Conservation (phyloP, 2,329 filamentous ascomycete species). For the Calonectria crousiana region DNA sequence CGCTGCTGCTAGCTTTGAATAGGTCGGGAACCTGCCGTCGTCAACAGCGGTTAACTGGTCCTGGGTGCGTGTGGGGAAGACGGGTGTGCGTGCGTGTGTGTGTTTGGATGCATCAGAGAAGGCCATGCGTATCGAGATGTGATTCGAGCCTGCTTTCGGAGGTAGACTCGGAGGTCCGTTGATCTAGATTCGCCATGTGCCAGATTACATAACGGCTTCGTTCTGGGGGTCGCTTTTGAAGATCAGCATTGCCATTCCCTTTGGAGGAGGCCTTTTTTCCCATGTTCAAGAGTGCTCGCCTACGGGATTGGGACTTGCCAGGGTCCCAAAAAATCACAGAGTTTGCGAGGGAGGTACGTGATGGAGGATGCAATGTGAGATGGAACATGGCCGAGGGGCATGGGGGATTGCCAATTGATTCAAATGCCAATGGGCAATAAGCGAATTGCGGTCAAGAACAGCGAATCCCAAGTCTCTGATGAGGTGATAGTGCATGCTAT, state of each 20-base stretch:
- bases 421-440: background rate
- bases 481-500: background rate
- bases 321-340: background rate
- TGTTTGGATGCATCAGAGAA: background rate
- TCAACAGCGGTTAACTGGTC: slow-evolving; percentile 16
- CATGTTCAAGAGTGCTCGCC: background rate
- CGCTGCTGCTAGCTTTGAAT: background rate
- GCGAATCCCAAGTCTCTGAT: background rate
- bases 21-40: slow-evolving; percentile 8
- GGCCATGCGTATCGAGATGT: background rate
- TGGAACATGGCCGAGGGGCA: background rate
- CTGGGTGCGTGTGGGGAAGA: slow-evolving; percentile 11
- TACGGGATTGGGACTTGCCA: background rate
- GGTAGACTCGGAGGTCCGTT: slow-evolving; percentile 24
- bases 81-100: background rate
- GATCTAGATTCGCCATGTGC: background rate
- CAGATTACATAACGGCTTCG: background rate
- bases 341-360: background rate
- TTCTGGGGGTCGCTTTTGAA: background rate
- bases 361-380: background rate
- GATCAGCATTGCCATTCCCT: background rate
- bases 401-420: no score
- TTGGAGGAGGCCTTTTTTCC: background rate
- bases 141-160: slow-evolving; percentile 9
- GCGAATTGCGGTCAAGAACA: background rate